Percentiles rank a stretch among this genome's conserved stretches.
These are phyloP conservation scores for Pseudopediastrum boryanum DNA, from an alignment of 139 green algal genomes.

Conservation along the genomic window DNA sequence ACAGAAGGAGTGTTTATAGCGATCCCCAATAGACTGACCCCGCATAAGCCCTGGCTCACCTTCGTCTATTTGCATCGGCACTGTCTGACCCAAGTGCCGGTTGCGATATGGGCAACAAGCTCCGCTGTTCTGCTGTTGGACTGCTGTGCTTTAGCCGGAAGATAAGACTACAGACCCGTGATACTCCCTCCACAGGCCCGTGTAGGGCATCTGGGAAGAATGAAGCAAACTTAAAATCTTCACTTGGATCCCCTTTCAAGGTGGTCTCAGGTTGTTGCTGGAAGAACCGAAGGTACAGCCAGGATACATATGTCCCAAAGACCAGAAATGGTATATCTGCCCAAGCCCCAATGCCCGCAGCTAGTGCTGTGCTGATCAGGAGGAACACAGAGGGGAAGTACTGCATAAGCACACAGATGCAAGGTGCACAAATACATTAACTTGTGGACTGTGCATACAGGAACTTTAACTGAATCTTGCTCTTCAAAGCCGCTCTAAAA, in stretches of 20 bases:
- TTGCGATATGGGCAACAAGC: not conserved
- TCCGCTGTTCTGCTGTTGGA: not conserved
- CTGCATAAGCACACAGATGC: slow-evolving; percentile 2
- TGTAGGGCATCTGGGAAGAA: slow-evolving; percentile 79
- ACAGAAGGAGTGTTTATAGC: not conserved
- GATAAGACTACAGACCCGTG: slow-evolving; percentile 43
- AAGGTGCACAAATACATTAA: not conserved
- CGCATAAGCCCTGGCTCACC: slow-evolving; percentile 24
- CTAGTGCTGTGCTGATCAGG: slow-evolving; percentile 7
- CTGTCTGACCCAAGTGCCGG: not conserved
- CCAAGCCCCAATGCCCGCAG: slow-evolving; percentile 26
- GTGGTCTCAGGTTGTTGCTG: slow-evolving; percentile 71
- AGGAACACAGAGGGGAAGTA: slow-evolving; percentile 37
- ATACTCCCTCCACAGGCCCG: slow-evolving; percentile 57
- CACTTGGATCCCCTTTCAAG: slow-evolving; percentile 71
- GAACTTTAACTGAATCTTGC: not conserved
- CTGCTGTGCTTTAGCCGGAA: slow-evolving; percentile 38
- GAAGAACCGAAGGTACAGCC: slow-evolving; percentile 94
- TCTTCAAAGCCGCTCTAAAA: not conserved
- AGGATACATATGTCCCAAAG: slow-evolving; percentile 77
- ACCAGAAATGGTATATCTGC: slow-evolving; percentile 75
- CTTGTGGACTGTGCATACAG: not conserved
- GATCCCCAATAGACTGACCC: slow-evolving; percentile 21
- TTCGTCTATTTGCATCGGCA: slow-evolving; percentile 25
- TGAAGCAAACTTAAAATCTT: slow-evolving; percentile 86